Base-by-base conservation (phyloP, 1,139 yeast genomes). In the Kluyveromyces sp. region DNA sequence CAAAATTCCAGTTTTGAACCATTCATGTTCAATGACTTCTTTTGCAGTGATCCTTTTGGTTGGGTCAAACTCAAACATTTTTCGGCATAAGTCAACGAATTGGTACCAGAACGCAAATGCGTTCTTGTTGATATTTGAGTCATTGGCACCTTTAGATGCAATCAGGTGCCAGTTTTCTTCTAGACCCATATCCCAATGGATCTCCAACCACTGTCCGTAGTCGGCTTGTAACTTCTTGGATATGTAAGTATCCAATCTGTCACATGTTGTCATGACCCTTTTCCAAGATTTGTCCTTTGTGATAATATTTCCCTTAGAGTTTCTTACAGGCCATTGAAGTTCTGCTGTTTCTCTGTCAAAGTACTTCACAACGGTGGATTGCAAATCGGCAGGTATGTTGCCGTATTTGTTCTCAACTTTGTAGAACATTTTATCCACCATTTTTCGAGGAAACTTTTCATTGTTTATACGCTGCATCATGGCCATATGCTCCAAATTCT, bases 401-500 rank as follows among this genome's bases (percentile, higher is more conserved):
- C 65, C 64, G 36, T 60, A 41, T 39, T 58, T 58, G 38, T 60
- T 54, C 19, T 56, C 51, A 12, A 53, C 53, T 47, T 61, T 61
- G 49, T 54, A 60, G 33, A 60, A 55, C 63, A 59, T 58, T 42
- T 58, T 59, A n/a, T 57, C 59, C 3, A 62, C 48, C 30, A 62
- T 44, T 39, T 57, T 58, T 58, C 54, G 46, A 51, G 62, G 50
- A 46, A 52, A 40, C 45, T 55, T 50, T 56, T 63, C 49, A 59
- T 63, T 71, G 39, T 57, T 60, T 29, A 89, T 77, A 52, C 78
- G 80, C 63, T 92, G 94, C 84, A 94, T 92, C 83, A 94, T 80
- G 13, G 95, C 95, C 61, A 94, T 71, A 66, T 94, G 98, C 63
- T 92, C 97, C 46, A 81, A 69, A 62, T 92, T 89, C 58, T 92